Percentiles rank a stretch among this genome's conserved stretches.
phyloP scores from a whole-genome alignment of 805 yeast species.

The Metschnikowia shivogae region DNA sequence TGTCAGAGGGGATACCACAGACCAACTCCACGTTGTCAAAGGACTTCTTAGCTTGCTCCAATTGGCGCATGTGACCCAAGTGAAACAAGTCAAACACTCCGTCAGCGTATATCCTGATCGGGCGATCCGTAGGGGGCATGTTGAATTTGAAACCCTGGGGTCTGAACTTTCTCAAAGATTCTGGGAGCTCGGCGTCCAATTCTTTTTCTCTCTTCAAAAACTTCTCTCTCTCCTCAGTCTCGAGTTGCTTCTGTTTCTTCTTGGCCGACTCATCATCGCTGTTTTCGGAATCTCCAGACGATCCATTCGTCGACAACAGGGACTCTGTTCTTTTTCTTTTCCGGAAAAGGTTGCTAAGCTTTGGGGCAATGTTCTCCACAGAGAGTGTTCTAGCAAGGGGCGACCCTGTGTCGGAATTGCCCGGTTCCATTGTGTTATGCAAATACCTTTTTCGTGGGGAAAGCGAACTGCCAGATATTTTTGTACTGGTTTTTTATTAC shows the following conservation, averaged over 20 bases:
- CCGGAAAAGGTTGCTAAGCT: constrained; percentile 26
- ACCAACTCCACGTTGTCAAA: constrained; percentile 80
- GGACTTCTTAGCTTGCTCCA: constrained; percentile 94
- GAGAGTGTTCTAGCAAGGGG: constrained; percentile 35
- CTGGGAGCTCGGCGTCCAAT: constrained; percentile 63
- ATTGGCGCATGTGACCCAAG: constrained; percentile 95
- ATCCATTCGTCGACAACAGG: constrained; percentile 5
- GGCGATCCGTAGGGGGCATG: constrained; percentile 78
- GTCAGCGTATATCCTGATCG: constrained; percentile 94
- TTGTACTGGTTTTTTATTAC: constrained; percentile 5
- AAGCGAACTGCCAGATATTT: neutral
- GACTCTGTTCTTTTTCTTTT: constrained; percentile 18
- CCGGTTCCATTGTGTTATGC: constrained; percentile 7
- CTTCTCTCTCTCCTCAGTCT: constrained; percentile 26
- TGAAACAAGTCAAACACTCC: constrained; percentile 97
- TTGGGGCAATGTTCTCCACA: constrained; percentile 39
- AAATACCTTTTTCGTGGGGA: neutral
- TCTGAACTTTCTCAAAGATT: constrained; percentile 67
- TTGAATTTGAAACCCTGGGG: constrained; percentile 78
- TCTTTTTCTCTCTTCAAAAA: constrained; percentile 49
- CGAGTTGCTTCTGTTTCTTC: constrained; percentile 22
- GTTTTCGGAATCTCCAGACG: constrained; percentile 12
- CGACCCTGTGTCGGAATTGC: constrained; percentile 7
- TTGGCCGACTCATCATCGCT: constrained; percentile 9
- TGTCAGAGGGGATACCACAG: constrained; percentile 89